A percentile compares a stretch with the other conserved stretches of the same genome.
Conservation (phyloP, 2,329 filamentous ascomycete genomes). For the Talaromyces islandicus region DNA sequence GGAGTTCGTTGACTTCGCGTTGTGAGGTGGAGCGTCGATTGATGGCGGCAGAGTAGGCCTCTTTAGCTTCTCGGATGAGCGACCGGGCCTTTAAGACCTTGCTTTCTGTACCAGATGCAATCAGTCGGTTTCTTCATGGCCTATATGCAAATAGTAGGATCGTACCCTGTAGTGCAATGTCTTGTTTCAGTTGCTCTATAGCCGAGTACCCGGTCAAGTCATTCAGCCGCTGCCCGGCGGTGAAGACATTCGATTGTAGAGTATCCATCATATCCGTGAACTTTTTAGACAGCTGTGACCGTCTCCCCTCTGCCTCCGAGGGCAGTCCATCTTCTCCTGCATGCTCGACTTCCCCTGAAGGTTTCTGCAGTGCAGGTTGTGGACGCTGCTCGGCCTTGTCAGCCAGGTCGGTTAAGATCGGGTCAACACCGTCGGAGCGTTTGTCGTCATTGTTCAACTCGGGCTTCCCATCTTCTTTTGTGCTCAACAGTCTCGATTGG, state of each 20-base stretch:
- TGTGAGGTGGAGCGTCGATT: constrained; percentile 79
- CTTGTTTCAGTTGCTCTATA: constrained; percentile 76
- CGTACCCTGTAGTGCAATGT: constrained; percentile 64
- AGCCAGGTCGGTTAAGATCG: background rate
- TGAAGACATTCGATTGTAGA: constrained; percentile 75
- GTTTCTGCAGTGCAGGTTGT: background rate
- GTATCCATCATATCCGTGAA: constrained; percentile 79
- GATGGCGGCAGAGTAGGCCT: constrained; percentile 76
- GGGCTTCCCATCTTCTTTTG: constrained; percentile 18
- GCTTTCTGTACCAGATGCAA: constrained; percentile 38
- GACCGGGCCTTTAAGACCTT: constrained; percentile 51
- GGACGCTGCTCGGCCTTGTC: background rate
- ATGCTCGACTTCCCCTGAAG: background rate
- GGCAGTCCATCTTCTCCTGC: constrained; percentile 17
- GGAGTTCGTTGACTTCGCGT: constrained; percentile 87
- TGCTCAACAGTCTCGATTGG: constrained; percentile 22
- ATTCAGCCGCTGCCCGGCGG: constrained; percentile 83
- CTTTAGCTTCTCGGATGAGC: constrained; percentile 65
- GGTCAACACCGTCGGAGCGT: background rate
- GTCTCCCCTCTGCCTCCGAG: constrained; percentile 36
- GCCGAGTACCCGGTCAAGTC: constrained; percentile 89
- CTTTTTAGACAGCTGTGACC: constrained; percentile 54
- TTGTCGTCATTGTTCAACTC: constrained; percentile 4
- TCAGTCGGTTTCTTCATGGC: background rate
- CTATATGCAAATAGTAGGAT: constrained; percentile 11